Percentiles rank a stretch among this genome's conserved stretches.
These are phyloP conservation scores for Aureococcus anophagefferens DNA, from an alignment of 108 stramenopile genomes.

Conservation along the genomic window DNA sequence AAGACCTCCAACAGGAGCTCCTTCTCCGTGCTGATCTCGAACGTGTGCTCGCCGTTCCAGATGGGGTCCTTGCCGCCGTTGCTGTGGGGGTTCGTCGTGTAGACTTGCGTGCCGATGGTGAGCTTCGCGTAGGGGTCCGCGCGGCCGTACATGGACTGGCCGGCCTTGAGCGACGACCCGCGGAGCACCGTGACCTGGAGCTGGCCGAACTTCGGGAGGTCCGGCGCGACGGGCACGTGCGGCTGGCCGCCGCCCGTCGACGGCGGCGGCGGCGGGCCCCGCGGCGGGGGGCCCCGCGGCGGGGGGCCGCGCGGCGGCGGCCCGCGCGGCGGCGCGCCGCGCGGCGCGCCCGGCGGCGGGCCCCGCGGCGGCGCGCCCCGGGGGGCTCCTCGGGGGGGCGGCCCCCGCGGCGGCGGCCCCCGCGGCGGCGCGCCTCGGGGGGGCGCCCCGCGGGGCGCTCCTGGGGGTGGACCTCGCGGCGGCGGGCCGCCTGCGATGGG, in stretches of 20 bases:
- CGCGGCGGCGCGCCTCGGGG: slow-evolving; percentile 8
- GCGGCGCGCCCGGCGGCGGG: slow-evolving; percentile 31
- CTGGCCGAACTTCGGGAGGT: slow-evolving; percentile 47
- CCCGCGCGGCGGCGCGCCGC: slow-evolving; percentile 6
- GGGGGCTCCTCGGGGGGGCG: neutral
- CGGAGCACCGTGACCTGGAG: slow-evolving; percentile 51
- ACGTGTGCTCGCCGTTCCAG: slow-evolving; percentile 69
- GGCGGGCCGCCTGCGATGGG: too few species aligned
- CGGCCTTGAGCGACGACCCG: slow-evolving; percentile 63
- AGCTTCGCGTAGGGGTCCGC: slow-evolving; percentile 64
- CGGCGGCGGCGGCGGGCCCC: slow-evolving; percentile 49
- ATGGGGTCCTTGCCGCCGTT: slow-evolving; percentile 67
- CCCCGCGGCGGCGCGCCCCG: slow-evolving; percentile 32
- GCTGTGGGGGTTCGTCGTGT: slow-evolving; percentile 40
- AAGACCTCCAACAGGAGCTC: slow-evolving; percentile 55
- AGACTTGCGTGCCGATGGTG: slow-evolving; percentile 44
- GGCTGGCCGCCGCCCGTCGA: slow-evolving; percentile 5
- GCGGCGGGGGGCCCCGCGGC: slow-evolving; percentile 22
- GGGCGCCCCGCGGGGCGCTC: slow-evolving; percentile 13
- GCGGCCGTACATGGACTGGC: slow-evolving; percentile 66
- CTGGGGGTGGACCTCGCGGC: too few species aligned
- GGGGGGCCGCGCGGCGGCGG: slow-evolving; percentile 3
- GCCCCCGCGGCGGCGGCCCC: neutral
- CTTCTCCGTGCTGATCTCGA: slow-evolving; percentile 66
- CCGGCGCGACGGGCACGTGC: slow-evolving; percentile 35